Evolutionary conservation across 176 grass and related monocot species (phyloP), one percentile per base, ranked within the genome.

Genomic region (Sorghum bicolor): DNA sequence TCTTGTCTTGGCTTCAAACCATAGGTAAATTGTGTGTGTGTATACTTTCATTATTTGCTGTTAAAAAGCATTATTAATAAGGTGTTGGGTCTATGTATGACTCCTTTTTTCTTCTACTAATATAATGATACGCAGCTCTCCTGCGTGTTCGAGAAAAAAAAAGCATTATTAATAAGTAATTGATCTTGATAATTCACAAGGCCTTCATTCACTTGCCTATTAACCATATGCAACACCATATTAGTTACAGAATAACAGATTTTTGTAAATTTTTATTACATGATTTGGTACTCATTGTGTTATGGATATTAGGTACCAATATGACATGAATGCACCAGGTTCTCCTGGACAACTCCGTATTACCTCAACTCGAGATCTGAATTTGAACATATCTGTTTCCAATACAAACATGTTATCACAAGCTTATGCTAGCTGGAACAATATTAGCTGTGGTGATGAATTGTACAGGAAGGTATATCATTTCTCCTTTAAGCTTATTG

Each of bases 361-460:
- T 78, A 91, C 96, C 79, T 98, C 96, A 47, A 98, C 96, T 53
- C 84, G 73, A 40, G 92, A 98, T 85, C 79, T 98, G 62, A 98
- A 91, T 88, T 75, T 95, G 67, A 98, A 95, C 60, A 28, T 98
- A 64, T 95, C 96, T 20, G 91, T 93, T 79, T 95, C 96, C 77
- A 98, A 98, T 78, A 76, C 87, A 86, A 98, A 98, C 74, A 95
- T 95, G 96, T 84, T 98, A 29, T 93, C 92, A 85, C 96, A 98
- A 91, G 96, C 96, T 82, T 98, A 98, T 82, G 88, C 91, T 82
- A 98, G 96, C 87, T 98, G 96, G 96, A 94, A 93, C 80, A 93
- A 92, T 88, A 90, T 98, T 74, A 94, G 85, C 88, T 89, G 83
- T 75, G 88, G 92, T 74, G 91, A 93, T 88, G 92, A 91, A 89